Base-by-base conservation (phyloP, 768 basidiomycete genomes). In the Boletus tomentosulus region DNA sequence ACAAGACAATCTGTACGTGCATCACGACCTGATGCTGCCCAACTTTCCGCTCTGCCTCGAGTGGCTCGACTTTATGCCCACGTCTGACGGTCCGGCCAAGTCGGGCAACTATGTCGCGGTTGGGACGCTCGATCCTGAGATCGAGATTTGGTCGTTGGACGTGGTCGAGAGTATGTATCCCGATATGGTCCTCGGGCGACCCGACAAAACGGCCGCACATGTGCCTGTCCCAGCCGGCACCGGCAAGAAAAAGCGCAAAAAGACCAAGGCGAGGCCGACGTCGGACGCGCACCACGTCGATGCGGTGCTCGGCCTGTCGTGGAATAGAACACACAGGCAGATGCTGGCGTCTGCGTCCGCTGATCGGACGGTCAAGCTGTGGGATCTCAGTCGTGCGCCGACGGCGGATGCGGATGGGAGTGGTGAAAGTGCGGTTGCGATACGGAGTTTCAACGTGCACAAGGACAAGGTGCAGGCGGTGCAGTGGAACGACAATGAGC, bases 91-190 rank as follows among this genome's bases (percentile, higher is more conserved):
- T 42, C 57, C 68, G 54, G 60, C 65, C 15, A 66, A 66, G 60
- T 80, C 83, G 48, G 93, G 93, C 6, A 96, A 87, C 68, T 98
- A 90, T 71, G 86, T 99, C 60, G 97, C 97, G 2, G 94, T 99
- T 16, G 97, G 96, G 12, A 96, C 94, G 2, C 83, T 98, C 51
- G 95, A 98, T 59, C 96, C 97, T 24, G 92, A 96, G 66, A 98
- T 99, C 57, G 97, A 99, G 71, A 96, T 99, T 62, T 99, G 95
- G 92, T 95, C 93, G 15, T 78, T 98, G 48, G 95, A 98, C 68
- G 78, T 88, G 30, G 79, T 99, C 46, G 96, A 98, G 64, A 85
- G 91, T 19, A 86, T 98, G 77, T 98, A 96, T 69, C 97, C 97
- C 0, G 84, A 87, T 57, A 84, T 87, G 51, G 84, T 99, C 54